Conservation (phyloP, 139 green algal species). For the Zygnema cylindricum region DNA sequence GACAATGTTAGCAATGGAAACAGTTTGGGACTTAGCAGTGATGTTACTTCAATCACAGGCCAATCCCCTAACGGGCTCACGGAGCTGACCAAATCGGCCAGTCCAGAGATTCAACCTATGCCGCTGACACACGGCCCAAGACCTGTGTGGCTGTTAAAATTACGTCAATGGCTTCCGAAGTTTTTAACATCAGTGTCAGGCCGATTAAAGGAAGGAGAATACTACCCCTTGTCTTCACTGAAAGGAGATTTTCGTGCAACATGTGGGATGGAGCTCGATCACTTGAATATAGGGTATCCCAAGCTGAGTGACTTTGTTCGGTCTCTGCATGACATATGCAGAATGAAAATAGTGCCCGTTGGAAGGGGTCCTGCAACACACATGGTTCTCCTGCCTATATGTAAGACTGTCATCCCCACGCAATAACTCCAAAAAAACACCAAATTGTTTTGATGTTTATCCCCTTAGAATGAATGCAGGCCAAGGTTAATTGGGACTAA, state of each 20-base stretch:
- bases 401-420: no score
- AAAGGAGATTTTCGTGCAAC: conserved; percentile 60
- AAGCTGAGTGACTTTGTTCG: conserved; percentile 60
- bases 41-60: not conserved
- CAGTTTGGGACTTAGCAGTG: not conserved
- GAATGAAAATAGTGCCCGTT: conserved; percentile 56
- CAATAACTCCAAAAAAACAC: no score
- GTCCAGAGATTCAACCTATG: not conserved
- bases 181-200: conserved; percentile 38
- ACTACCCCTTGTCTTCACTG: conserved; percentile 54
- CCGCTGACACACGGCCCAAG: not conserved
- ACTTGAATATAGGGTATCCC: conserved; percentile 38
- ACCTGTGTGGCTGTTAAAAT: conserved; percentile 39
- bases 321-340: conserved; percentile 51
- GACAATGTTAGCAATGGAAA: not conserved
- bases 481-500: no score
- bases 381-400: conserved; percentile 53
- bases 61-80: not conserved
- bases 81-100: no score
- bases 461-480: no score
- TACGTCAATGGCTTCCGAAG: conserved; percentile 47
- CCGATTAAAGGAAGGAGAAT: conserved; percentile 51
- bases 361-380: conserved; percentile 57
- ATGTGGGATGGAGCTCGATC: conserved; percentile 54
- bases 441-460: no score